Conservation (phyloP, 192 early-diverging fungal genomes). For the Pecoramyces ruminantium region DNA sequence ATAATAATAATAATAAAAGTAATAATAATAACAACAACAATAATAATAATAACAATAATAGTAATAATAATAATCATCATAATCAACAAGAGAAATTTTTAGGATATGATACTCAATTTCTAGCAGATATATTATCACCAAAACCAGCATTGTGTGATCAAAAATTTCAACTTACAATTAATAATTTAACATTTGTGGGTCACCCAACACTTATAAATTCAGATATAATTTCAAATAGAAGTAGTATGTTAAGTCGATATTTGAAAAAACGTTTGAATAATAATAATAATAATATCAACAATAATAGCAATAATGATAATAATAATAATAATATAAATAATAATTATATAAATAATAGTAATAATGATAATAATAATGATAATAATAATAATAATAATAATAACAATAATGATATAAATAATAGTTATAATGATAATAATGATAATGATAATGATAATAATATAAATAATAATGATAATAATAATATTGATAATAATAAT, state of each 20-base stretch:
- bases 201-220: slow-evolving; percentile 46
- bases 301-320: no score
- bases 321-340: slow-evolving; percentile 4
- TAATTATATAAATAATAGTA: not conserved
- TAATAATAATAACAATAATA: not conserved
- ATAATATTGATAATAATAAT: no score
- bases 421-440: no score
- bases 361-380: no score
- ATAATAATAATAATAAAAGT: no score
- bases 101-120: not conserved
- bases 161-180: slow-evolving; percentile 72
- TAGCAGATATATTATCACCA: slow-evolving; percentile 25
- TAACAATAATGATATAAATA: no score
- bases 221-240: slow-evolving; percentile 29
- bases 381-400: no score
- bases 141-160: slow-evolving; percentile 60
- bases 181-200: slow-evolving; percentile 71
- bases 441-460: no score
- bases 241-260: slow-evolving; percentile 26
- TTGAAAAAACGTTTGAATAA: slow-evolving; percentile 10
- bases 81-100: not conserved
- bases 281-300: not conserved
- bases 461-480: no score
- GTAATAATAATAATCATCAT: not conserved
- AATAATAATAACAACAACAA: no score